Base-by-base conservation (phyloP, 148 eudicot genomes). In the Amaranthus hypochondriacus region DNA sequence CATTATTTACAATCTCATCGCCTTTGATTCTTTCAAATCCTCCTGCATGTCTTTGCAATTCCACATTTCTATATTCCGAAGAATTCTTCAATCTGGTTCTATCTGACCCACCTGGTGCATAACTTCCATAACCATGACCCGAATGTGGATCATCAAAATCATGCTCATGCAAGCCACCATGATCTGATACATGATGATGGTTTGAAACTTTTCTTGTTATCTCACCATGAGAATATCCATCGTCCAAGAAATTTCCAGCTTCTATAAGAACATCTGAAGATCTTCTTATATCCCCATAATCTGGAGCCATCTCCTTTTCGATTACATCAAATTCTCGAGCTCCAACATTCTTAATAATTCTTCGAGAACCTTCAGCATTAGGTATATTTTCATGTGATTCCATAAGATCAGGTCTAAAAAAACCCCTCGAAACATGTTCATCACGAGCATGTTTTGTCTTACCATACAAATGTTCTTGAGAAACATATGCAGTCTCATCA, bases 21-120 rank as follows among this genome's bases (percentile, higher is more conserved):
- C 57, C 70, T 49, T 72, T 51, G 6, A 73, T 72, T 72, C 50
- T 69, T 14, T 69, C 66, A 54, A 47, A 55, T 68, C 76, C 71
- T 49, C 6, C 75, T 63, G 63, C 62, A 60, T 10, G 8, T 72
- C 75, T 72, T 28, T 73, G 63, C 68, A 68, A 63, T 53, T 73
- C 78, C n/a, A 56, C 78, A 68, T 73, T 73, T 49, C 58, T 48
- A 13, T 71, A 56, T 69, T 73, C 76, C 9, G 79, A 75, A 28
- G 78, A 71, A 62, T 52, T 78, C 60, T 76, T 81, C 59, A 63
- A 62, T 58, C 75, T 84, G 66, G 82, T 83, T 49, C 72, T 68
- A 9, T 67, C 76, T 75, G 74, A 65, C 53, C 66, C 74, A 47
- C 80, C 58, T 54, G 58, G 62, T 51, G 66, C 80, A 79, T 77